Percentiles rank a stretch among this genome's conserved stretches.
These are phyloP conservation scores for Rhodotorula sphaerocarpa DNA, from an alignment of 768 basidiomycete species.

Conservation along the genomic window DNA sequence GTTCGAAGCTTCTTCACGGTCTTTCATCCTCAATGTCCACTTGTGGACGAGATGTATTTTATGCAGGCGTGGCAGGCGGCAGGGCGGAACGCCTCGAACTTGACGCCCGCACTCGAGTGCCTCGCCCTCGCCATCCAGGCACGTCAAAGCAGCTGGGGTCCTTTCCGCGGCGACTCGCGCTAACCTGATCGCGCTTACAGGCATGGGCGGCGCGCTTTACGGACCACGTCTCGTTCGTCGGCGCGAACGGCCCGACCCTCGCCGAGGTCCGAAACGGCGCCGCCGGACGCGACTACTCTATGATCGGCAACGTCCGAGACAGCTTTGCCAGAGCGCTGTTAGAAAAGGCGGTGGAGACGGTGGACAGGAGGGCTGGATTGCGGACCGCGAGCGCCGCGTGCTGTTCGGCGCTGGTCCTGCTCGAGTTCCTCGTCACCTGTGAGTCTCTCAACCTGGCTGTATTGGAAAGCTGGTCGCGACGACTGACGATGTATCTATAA, in stretches of 20 bases:
- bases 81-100: slow-evolving; percentile 1
- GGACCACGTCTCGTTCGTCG: slow-evolving; percentile 12
- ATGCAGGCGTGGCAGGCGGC: slow-evolving; percentile 12
- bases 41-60: slow-evolving; percentile 18
- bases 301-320: slow-evolving; percentile 19
- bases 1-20: slow-evolving; percentile 11
- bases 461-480: too few relatives aligned
- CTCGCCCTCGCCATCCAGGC: slow-evolving; percentile 13
- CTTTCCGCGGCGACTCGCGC: too few relatives aligned
- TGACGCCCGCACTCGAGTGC: slow-evolving; percentile 18
- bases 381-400: slow-evolving; percentile 4
- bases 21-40: slow-evolving; percentile 22
- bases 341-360: slow-evolving; percentile 11
- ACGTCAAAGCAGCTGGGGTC: too few relatives aligned
- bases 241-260: slow-evolving; percentile 10
- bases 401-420: slow-evolving; percentile 3
- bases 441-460: too few relatives aligned
- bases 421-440: slow-evolving; percentile 26
- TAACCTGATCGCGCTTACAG: too few relatives aligned
- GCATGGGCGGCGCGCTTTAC: slow-evolving; percentile 22
- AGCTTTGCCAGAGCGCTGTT: slow-evolving; percentile 15
- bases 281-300: slow-evolving; percentile 11
- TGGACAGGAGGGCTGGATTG: slow-evolving; percentile 15
- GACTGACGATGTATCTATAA: too few relatives aligned
- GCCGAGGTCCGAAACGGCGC: background rate